Conservation (phyloP, 106 monocot genomes). For the Phalaenopsis aphrodite region DNA sequence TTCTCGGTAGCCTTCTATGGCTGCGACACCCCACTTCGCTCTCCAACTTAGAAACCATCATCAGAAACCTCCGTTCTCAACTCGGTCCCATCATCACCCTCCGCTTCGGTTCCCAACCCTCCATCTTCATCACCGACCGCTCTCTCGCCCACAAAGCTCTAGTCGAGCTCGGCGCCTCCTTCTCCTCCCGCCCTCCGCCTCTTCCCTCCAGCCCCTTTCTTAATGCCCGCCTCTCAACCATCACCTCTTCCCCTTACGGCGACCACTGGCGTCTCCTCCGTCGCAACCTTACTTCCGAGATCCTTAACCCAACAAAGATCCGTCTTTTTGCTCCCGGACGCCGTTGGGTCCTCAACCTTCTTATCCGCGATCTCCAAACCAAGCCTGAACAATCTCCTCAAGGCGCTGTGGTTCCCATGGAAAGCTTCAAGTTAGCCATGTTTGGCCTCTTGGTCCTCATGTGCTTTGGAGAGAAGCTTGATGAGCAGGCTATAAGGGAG, state of each 20-base stretch:
- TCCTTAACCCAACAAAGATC: conserved; percentile 17
- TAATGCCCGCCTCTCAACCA: not conserved
- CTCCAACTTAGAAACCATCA: not conserved
- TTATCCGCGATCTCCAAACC: conserved; percentile 4
- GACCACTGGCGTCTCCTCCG: conserved; percentile 4
- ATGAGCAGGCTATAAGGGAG: conserved; percentile 3
- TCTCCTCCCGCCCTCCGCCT: conserved; percentile 16
- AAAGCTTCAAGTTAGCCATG: conserved; percentile 15
- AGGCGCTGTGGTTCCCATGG: not conserved
- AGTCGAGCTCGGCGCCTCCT: conserved; percentile 11
- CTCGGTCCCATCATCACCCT: conserved; percentile 24
- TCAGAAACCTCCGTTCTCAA: conserved; percentile 4
- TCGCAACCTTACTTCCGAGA: conserved; percentile 9
- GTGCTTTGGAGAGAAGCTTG: conserved; percentile 27
- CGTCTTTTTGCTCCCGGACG: conserved; percentile 16
- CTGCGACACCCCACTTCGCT: not conserved
- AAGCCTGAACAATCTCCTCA: not conserved
- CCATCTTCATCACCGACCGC: conserved; percentile 21
- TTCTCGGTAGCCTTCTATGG: conserved; percentile 7
- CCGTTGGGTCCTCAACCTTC: conserved; percentile 5
- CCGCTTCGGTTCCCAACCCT: conserved; percentile 8
- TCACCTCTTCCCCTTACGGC: conserved; percentile 17
- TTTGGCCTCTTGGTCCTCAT: conserved; percentile 22
- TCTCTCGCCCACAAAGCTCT: conserved; percentile 20
- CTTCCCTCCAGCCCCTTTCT: not conserved